phyloP scores from a whole-genome alignment of 805 yeast species.

The Jamesozyma spencerorum region DNA sequence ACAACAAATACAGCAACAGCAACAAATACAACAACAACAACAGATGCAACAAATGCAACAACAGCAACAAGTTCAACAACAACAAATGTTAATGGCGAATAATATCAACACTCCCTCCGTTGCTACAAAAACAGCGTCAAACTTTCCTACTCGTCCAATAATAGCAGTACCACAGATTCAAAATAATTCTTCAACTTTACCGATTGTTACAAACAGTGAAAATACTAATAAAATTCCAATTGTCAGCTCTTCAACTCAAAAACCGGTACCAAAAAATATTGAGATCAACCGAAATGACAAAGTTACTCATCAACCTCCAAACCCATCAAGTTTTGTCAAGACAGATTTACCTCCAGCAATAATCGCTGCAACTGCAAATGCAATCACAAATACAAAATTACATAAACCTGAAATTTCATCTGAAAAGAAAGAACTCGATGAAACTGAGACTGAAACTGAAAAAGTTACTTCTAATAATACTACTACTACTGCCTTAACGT shows the following conservation, averaged over 20 bases:
- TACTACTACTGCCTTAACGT: too few relatives aligned
- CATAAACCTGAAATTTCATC: not conserved
- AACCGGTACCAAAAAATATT: too few relatives aligned
- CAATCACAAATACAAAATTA: not conserved
- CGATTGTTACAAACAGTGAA: too few relatives aligned
- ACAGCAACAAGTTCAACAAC: conserved; percentile 16
- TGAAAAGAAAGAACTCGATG: not conserved
- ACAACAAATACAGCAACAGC: conserved; percentile 10
- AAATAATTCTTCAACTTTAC: too few relatives aligned
- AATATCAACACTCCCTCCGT: not conserved
- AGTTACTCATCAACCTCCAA: not conserved
- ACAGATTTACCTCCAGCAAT: not conserved
- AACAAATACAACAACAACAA: not conserved
- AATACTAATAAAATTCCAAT: too few relatives aligned
- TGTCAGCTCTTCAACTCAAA: too few relatives aligned
- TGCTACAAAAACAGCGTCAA: too few relatives aligned
- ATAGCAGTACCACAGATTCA: too few relatives aligned
- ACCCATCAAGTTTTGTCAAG: not conserved
- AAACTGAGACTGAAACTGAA: too few relatives aligned
- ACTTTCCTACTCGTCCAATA: too few relatives aligned
- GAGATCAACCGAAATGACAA: too few relatives aligned
- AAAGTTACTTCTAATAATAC: not conserved
- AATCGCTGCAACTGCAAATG: not conserved
- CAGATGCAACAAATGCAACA: conserved; percentile 13
- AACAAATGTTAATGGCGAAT: not conserved